Evolutionary conservation across 164 flowering plant genomes (phyloP).

Genomic region (Paratinospora sagittata): DNA sequence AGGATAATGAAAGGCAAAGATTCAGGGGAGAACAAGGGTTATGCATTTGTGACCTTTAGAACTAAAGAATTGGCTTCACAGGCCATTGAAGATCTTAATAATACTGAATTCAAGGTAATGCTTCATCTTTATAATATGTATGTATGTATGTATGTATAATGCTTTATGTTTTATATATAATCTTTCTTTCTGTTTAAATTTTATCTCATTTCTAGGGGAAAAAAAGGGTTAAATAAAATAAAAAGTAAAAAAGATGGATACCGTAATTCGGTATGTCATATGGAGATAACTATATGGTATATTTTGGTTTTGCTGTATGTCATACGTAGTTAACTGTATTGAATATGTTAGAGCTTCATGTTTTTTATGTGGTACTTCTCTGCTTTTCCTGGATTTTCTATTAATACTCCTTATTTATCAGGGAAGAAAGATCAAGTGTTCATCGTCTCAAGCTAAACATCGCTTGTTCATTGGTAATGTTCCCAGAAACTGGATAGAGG

Average conservation of each 20-base stretch:
- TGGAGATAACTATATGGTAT: no score
- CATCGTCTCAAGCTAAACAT: conserved; percentile 80
- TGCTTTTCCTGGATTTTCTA: neutral
- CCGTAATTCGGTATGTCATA: no score
- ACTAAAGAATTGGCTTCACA: conserved; percentile 66
- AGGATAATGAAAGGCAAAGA: conserved; percentile 77
- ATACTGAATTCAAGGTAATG: conserved; percentile 62
- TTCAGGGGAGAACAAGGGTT: conserved; percentile 69
- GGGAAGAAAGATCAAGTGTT: conserved; percentile 77
- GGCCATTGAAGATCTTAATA: conserved; percentile 67
- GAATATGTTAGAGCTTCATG: no score
- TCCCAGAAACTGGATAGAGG: conserved; percentile 73
- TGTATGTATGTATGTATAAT: neutral
- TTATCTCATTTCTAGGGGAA: no score
- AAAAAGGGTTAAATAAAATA: no score
- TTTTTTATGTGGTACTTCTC: neutral
- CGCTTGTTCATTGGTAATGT: conserved; percentile 80
- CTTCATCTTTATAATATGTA: neutral
- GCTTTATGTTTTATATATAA: no score
- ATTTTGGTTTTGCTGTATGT: no score
- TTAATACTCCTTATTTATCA: conserved; percentile 19
- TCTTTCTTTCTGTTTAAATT: no score
- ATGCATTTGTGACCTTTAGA: conserved; percentile 78
- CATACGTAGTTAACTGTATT: no score
- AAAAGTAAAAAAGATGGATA: no score